Evolutionary conservation across 148 eudicot species (phyloP).

Genomic region (Suaeda aralocaspica): DNA sequence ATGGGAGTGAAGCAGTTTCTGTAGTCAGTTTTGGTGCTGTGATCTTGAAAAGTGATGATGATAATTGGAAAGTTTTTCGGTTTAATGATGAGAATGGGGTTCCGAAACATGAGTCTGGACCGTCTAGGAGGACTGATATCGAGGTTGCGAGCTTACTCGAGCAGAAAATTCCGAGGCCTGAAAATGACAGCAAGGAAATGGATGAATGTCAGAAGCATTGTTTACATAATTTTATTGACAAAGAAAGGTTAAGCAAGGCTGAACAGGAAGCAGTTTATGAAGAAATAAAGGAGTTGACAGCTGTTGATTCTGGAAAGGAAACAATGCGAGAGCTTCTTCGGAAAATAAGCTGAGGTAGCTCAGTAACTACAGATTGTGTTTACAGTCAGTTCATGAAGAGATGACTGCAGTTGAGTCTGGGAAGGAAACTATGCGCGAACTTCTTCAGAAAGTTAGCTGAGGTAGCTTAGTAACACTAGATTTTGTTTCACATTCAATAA

Average conservation of each 20-base stretch:
- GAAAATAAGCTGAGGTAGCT: conserved; percentile 1
- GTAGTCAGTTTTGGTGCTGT: conserved; percentile 12
- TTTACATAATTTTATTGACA: not conserved
- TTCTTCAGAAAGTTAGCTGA: too few species aligned
- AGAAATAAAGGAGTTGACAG: not conserved
- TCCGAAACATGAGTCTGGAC: conserved; percentile 20
- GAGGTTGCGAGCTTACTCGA: conserved; percentile 15
- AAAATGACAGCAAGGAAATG: conserved; percentile 4
- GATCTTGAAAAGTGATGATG: conserved; percentile 17
- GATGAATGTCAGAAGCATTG: conserved; percentile 9
- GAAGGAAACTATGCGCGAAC: too few species aligned
- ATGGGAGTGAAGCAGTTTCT: not conserved
- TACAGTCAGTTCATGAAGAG: not conserved
- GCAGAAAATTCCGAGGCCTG: not conserved
- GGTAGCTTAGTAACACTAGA: too few species aligned
- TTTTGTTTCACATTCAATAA: too few species aligned
- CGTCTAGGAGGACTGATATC: conserved; percentile 22
- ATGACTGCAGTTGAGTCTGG: too few species aligned
- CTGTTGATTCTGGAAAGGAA: conserved; percentile 5
- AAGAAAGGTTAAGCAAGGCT: not conserved
- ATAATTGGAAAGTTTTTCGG: not conserved
- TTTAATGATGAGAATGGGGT: conserved; percentile 25
- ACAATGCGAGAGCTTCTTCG: conserved; percentile 21
- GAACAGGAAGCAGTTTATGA: not conserved
- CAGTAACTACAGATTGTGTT: not conserved